Evolutionary conservation across 108 stramenopile species (phyloP).

Genomic region (Heterococcus sp.): DNA sequence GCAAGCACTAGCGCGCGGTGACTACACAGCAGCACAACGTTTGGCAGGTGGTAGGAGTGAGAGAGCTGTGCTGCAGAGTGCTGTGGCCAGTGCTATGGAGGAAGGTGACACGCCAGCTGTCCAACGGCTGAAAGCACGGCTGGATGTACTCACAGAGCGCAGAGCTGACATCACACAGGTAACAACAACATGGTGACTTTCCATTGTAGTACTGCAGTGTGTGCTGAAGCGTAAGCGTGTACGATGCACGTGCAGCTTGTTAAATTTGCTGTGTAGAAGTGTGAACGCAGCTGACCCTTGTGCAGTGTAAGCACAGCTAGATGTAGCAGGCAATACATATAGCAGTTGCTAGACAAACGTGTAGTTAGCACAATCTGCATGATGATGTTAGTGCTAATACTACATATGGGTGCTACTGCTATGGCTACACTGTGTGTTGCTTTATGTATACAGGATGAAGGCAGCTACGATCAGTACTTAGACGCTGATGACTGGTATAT

Average conservation of each 20-base stretch:
- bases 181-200: too few species aligned
- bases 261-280: too few species aligned
- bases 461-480: conserved; percentile 57
- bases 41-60: neutral
- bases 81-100: conserved; percentile 52
- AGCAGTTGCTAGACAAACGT: too few species aligned
- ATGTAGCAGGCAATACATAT: too few species aligned
- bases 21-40: neutral
- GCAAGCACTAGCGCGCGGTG: neutral
- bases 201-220: too few species aligned
- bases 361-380: too few species aligned
- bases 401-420: neutral
- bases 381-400: neutral
- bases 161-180: conserved; percentile 73
- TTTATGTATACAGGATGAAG: conserved; percentile 40
- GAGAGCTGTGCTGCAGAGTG: neutral
- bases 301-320: too few species aligned
- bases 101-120: conserved; percentile 47
- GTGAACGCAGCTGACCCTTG: too few species aligned
- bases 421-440: neutral
- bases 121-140: conserved; percentile 42
- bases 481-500: conserved; percentile 90
- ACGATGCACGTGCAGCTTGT: too few species aligned
- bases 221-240: too few species aligned
- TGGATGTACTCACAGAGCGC: conserved; percentile 65